Base-by-base conservation (phyloP, 2,329 filamentous ascomycete genomes). In the Elsinoe australis region DNA sequence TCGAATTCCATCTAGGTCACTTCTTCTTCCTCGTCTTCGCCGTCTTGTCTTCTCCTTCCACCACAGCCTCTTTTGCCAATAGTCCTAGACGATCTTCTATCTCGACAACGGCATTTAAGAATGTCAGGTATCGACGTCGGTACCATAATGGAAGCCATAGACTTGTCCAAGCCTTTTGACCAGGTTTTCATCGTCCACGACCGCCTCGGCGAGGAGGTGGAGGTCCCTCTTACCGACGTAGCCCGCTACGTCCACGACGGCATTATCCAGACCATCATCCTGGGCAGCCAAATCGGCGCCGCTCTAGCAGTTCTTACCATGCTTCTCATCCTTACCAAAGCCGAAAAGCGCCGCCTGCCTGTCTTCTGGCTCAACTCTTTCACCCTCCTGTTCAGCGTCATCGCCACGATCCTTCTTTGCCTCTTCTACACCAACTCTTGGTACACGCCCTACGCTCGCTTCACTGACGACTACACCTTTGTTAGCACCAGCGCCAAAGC, bases 271-370 rank as follows among this genome's bases (percentile, higher is more conserved):
- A 70, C 65, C 60, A 79, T 85, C 69, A 82, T 80, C 65, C 86
- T 82, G 61, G 81, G 77, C 46, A 67, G 75, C 14, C 85, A 90
- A 61, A 71, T 88, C 45, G 86, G 86, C 22, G 78, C 83, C 18
- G 78, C 76, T 38, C 54, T 82, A 50, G 66, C 83, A 52, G 76
- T 87, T 58, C 68, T 89, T 14, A 55, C 83, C 34, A 71, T 84
- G 22, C 68, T 89, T 2, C 66, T 87, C 8, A 66, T 82, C 50
- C 73, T 89, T 62, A 88, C 85, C 0, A 77, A 78, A 15, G 62
- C 70, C 0, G 70, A 78, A 54, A 87, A 86, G 61, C 76, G 85
- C 51, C 67, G 68, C 46, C 81, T 82, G 1, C 60, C 71, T 0
- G 74, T 86, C 15, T 85, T 84, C 61, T 59, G 81, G 53, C 69